Evolutionary conservation across 345 rosid genomes (phyloP).

Genomic region (Erodium maritimum): DNA sequence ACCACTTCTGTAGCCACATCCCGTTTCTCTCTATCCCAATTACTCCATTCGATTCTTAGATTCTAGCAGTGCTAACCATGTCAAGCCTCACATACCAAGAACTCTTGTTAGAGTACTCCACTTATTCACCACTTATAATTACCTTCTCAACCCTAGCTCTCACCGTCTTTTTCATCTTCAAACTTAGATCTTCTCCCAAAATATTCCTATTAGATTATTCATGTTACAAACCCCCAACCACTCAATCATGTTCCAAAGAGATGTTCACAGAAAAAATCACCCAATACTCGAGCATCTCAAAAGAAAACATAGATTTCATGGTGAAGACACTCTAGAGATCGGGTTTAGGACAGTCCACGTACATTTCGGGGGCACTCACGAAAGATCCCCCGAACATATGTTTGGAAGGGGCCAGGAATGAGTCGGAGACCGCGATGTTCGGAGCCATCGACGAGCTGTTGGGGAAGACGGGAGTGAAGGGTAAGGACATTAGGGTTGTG

Average conservation of each 20-base stretch:
- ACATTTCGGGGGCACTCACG: neutral
- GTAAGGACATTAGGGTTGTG: neutral
- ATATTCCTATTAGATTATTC: neutral
- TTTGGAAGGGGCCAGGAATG: neutral
- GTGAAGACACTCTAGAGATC: neutral
- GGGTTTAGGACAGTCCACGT: neutral
- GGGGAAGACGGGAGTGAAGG: neutral
- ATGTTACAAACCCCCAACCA: neutral
- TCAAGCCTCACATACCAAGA: neutral
- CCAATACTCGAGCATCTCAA: neutral
- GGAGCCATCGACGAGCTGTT: conserved; percentile 1
- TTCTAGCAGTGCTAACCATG: too few relatives aligned
- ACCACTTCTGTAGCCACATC: too few relatives aligned
- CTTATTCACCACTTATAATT: neutral
- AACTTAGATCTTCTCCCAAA: neutral
- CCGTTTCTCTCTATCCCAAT: too few relatives aligned
- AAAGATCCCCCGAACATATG: neutral
- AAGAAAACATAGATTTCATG: neutral
- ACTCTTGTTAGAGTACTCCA: neutral
- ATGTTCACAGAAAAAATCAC: neutral
- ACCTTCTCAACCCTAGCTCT: neutral
- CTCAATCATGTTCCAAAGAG: neutral
- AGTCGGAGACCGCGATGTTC: conserved; percentile 1
- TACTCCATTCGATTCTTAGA: too few relatives aligned
- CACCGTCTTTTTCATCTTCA: neutral